phyloP scores from a whole-genome alignment of 116 monocot genomes.

The Cymodocea nodosa region DNA sequence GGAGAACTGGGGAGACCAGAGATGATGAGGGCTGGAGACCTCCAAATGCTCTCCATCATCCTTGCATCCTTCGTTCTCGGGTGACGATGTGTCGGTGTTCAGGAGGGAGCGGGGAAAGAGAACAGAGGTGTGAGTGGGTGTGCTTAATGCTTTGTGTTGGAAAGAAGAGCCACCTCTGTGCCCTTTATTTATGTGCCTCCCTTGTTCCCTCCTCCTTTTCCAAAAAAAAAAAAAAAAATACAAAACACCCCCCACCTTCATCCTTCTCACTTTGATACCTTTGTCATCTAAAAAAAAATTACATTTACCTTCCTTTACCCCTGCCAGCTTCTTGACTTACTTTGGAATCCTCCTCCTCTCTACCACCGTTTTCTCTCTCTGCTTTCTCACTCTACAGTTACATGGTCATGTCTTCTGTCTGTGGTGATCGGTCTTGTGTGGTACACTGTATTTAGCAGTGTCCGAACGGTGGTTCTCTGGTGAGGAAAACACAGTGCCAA shows the following conservation, averaged over 20 bases:
- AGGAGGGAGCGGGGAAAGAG: neutral
- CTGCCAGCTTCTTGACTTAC: neutral
- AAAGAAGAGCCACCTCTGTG: neutral
- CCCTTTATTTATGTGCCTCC: slow-evolving; percentile 11
- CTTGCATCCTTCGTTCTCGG: neutral
- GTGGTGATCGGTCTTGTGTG: neutral
- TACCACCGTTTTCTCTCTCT: neutral
- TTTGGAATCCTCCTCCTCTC: neutral
- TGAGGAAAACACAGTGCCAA: no score
- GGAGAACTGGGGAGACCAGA: neutral
- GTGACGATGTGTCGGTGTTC: slow-evolving; percentile 5
- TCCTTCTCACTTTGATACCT: neutral
- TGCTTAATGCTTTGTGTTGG: neutral
- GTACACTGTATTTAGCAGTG: neutral
- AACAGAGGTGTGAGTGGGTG: neutral
- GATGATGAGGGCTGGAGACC: slow-evolving; percentile 3
- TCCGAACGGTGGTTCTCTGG: neutral
- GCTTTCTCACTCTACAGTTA: neutral
- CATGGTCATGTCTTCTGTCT: neutral
- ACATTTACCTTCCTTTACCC: neutral
- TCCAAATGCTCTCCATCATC: neutral
- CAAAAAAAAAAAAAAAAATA: no score
- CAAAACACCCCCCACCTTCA: neutral
- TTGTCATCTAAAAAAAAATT: no score
- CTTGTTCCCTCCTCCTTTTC: neutral